Percentiles rank a stretch among this genome's conserved stretches.
Evolutionary conservation across 2,329 filamentous ascomycete species (phyloP).

Genomic region (Aspergillus sp.): DNA sequence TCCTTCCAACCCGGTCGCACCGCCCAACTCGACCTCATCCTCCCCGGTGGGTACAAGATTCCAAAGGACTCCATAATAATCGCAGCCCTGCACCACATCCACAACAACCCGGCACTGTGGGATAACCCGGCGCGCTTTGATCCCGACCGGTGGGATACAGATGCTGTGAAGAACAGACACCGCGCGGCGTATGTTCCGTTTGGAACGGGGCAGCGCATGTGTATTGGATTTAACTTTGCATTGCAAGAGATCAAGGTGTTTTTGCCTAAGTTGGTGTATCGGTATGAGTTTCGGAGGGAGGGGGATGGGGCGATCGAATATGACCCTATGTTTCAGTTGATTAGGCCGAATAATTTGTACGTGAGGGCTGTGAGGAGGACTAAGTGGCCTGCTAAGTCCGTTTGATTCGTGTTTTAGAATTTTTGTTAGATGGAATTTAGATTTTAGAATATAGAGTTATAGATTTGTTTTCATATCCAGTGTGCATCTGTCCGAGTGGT

Average conservation of each 20-base stretch:
- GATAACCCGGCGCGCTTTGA: constrained; percentile 53
- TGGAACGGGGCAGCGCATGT: constrained; percentile 50
- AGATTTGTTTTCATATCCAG: no score
- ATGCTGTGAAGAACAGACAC: constrained; percentile 47
- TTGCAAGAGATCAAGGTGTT: constrained; percentile 54
- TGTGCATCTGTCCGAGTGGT: no score
- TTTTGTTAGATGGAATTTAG: no score
- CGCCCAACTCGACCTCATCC: constrained; percentile 48
- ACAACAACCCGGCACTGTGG: constrained; percentile 51
- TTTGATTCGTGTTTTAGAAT: no score
- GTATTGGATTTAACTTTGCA: constrained; percentile 60
- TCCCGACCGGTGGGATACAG: constrained; percentile 54
- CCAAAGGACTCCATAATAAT: constrained; percentile 50
- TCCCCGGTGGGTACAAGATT: constrained; percentile 54
- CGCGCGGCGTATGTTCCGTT: constrained; percentile 54
- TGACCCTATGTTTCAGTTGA: constrained; percentile 24
- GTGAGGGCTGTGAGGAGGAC: constrained; percentile 14
- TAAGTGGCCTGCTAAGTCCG: constrained; percentile 16
- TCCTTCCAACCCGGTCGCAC: constrained; percentile 57
- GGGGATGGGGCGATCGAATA: constrained; percentile 41
- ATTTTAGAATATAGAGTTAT: no score
- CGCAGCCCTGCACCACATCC: constrained; percentile 40
- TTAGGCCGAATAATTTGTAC: constrained; percentile 22
- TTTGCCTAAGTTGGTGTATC: constrained; percentile 51
- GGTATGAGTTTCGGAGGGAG: constrained; percentile 52